Evolutionary conservation across 2,329 filamentous ascomycete genomes (phyloP), one percentile per base, ranked within the genome.

Genomic region (Pyrenophora tritici-repentis): DNA sequence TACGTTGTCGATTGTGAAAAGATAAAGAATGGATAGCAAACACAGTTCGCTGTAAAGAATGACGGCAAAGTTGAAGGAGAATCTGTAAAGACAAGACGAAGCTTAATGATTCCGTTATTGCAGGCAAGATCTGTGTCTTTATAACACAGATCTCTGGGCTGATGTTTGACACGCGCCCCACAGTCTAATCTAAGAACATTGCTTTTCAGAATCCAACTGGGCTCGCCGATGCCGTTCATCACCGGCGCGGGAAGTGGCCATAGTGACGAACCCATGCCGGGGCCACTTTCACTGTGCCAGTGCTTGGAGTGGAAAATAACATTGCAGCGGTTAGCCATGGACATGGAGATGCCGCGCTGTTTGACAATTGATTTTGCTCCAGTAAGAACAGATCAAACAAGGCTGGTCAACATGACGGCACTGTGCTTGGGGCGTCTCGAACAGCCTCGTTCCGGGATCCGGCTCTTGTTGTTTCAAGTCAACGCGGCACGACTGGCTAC

Each of bases 21-120:
- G 31, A 44, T 50, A 63, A 58, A 40, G 61, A 63, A 57, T 49
- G 52, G 34, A 55, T 37, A 53, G 59, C 61, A 61, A 64, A 63
- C 55, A 53, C 55, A 53, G 56, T 63, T 62, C 58, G 53, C 53
- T 50, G 16, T 12, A 41, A 54, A n/a, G 32, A 47, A 46, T n/a
- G 14, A 10, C 13, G 33, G 24, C 31, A 26, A 13, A 29, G 26
- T 37, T 20, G 38, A 35, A 39, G 12, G 18, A 51, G 50, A 24
- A 53, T 55, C 53, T 39, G 53, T 24, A 59, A 55, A 46, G 54
- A 48, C 50, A 50, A 55, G 53, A 50, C 24, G 37, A 42, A 42
- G 40, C 36, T 42, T 42, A 33, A 22, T 38, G 18, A 38, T 31
- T 22, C 6, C n/a, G 4, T 8, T 38, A 20, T n/a, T 10, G 29